Base-by-base conservation (phyloP, 768 basidiomycete genomes). In the Rhizopogon roseolus region DNA sequence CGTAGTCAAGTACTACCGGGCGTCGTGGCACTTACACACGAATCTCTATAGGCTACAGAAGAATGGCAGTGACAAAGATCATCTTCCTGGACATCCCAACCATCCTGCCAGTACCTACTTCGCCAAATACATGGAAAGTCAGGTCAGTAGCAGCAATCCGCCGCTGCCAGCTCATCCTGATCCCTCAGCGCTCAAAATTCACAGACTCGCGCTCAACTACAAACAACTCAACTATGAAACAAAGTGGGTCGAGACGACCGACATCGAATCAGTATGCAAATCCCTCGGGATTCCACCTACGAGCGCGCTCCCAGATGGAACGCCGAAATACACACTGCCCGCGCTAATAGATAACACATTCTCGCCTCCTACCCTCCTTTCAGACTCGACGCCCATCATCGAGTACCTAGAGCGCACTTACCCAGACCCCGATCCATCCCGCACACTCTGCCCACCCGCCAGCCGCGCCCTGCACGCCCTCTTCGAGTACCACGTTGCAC, bases 361-460 rank as follows among this genome's bases (percentile, higher is more conserved):
- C 44, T 43, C 60, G 3, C 45, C 57, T 19, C 62, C 64, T 28
- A 54, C 65, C 6, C 49, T 59, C n/a, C 40, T 73, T 3, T 66
- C 71, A 6, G 71, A 75, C 50, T 72, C 71, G 7, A 62, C 61
- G 3, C 64, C 64, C 17, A 75, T 75, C 43, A 60, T 72, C 22
- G 65, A 68, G 46, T 73, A 74, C 55, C 67, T 75, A 38, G 73
- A 75, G 36, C 60, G 50, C 17, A 62, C 60, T n/a, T 66, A 61
- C 37, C 56, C 58, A 16, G 49, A 53, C 28, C 59, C 57, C 7
- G 64, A 62, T 5, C 52, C 41, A 42, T 41, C 45, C n/a, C 49
- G 49, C 13, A 41, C 42, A 41, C 41, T 65, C 25, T 56, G 54
- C 34, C 72, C 67, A 1, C 52, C 43, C 5, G 49, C 58, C 36